phyloP scores from a whole-genome alignment of 2,329 filamentous ascomycete species.

The Beauveria brongniartii region DNA sequence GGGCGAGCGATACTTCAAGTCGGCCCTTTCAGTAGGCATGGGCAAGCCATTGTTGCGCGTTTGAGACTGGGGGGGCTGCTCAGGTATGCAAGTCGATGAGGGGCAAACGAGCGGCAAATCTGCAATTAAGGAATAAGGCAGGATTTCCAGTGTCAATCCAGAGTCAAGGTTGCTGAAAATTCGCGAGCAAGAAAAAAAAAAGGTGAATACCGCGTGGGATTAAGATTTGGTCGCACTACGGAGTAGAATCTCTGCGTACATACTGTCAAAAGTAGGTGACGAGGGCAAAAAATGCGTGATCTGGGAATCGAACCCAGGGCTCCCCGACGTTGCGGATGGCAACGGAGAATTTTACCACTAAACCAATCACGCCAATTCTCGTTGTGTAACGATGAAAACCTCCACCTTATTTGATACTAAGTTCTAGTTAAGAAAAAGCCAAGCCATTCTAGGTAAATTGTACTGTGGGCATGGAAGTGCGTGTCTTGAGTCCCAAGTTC shows the following conservation, averaged over 20 bases:
- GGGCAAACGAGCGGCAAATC: background rate
- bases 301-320: constrained; percentile 12
- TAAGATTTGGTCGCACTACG: too few species aligned
- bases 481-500: too few species aligned
- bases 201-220: too few species aligned
- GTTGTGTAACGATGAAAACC: background rate
- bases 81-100: background rate
- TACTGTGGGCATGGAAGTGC: too few species aligned
- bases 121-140: background rate
- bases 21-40: background rate
- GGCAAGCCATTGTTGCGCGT: background rate
- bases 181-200: too few species aligned
- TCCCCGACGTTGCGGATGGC: constrained; percentile 12
- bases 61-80: background rate
- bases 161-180: too few species aligned
- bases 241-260: too few species aligned
- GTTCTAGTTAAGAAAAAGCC: background rate
- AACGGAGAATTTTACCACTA: constrained; percentile 12
- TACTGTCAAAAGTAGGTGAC: too few species aligned
- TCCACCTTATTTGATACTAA: background rate
- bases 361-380: constrained; percentile 7
- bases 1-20: background rate
- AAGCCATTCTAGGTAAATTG: background rate
- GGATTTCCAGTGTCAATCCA: too few species aligned
- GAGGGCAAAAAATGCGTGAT: constrained; percentile 3